Conservation (phyloP, 208 protist genomes). For the Perkinsela sp. region DNA sequence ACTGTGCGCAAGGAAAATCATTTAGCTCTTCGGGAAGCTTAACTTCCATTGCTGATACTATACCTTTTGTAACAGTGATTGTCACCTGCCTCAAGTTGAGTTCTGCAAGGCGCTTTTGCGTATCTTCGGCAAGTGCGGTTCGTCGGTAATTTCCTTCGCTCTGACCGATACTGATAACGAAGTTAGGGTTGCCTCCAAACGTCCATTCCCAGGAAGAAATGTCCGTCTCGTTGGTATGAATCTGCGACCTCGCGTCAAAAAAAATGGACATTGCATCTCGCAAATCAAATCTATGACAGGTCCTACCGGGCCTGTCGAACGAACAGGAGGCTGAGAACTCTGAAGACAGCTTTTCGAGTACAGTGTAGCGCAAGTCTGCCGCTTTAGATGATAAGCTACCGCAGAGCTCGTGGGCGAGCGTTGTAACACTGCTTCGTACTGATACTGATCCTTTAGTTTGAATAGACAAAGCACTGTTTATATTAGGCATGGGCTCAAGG, state of each 20-base stretch:
- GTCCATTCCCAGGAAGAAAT: not conserved
- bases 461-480: not conserved
- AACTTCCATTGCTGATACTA: no score
- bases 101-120: no score
- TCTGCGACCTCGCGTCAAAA: not conserved
- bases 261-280: not conserved
- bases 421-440: not conserved
- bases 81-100: no score
- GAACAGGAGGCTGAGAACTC: not conserved
- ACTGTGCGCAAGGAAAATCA: no score
- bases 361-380: not conserved
- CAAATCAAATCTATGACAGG: not conserved
- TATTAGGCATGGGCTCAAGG: conserved; percentile 6
- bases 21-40: no score
- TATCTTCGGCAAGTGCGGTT: no score
- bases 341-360: not conserved
- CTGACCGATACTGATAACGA: no score
- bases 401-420: not conserved
- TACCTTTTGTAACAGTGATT: no score
- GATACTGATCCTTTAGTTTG: not conserved
- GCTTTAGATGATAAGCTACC: not conserved
- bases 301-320: not conserved
- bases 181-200: not conserved
- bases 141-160: no score
- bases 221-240: not conserved